Evolutionary conservation across 2,329 filamentous ascomycete species (phyloP).

Genomic region (Ceratocystis lukuohia): DNA sequence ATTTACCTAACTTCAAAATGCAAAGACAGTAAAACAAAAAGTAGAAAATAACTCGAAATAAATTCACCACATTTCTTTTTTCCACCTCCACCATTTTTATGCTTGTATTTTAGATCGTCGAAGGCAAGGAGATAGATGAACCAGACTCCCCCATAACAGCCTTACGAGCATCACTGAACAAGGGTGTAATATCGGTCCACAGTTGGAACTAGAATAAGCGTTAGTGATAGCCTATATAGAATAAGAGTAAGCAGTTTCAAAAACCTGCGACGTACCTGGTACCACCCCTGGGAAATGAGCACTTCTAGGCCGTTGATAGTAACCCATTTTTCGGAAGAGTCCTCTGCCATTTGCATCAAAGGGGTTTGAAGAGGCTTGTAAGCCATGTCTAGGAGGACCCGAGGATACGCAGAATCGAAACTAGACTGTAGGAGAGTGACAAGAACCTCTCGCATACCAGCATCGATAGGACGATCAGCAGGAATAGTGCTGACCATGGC

Average conservation of each 20-base stretch:
- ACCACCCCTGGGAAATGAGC: constrained; percentile 74
- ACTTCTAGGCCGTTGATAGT: constrained; percentile 82
- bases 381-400: constrained; percentile 82
- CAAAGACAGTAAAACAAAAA: neutral
- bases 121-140: neutral
- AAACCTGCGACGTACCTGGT: constrained; percentile 46
- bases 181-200: constrained; percentile 69
- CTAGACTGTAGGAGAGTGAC: constrained; percentile 34
- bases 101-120: neutral
- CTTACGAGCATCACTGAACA: constrained; percentile 55
- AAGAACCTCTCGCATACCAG: constrained; percentile 52
- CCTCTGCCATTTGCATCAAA: constrained; percentile 69
- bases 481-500: constrained; percentile 87
- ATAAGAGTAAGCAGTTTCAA: neutral
- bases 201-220: constrained; percentile 50
- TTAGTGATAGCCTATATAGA: constrained; percentile 21
- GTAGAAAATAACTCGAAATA: neutral
- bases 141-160: constrained; percentile 35
- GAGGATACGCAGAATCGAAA: constrained; percentile 29
- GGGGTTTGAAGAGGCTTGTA: constrained; percentile 80
- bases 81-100: neutral
- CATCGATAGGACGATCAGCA: constrained; percentile 70
- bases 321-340: constrained; percentile 53
- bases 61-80: neutral
- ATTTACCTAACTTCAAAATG: neutral